Conservation (phyloP, 345 rosid genomes). For the Hirschfeldia incana region DNA sequence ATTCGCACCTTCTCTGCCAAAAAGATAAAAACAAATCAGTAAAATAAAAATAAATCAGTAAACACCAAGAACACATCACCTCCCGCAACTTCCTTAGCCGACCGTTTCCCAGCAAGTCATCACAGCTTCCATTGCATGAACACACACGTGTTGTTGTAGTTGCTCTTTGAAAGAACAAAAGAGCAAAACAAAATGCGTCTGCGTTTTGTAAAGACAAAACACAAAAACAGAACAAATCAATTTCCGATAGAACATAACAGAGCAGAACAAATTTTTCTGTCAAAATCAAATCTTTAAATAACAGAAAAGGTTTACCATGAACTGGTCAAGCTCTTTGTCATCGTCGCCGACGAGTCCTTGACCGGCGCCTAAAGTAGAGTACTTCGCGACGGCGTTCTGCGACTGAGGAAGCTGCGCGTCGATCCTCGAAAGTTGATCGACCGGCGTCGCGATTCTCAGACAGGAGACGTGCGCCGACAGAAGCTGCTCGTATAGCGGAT, state of each 20-base stretch:
- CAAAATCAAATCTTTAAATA: too few species aligned
- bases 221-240: neutral
- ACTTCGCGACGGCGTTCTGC: too few species aligned
- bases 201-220: neutral
- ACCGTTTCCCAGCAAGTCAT: constrained; percentile 76
- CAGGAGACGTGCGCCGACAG: constrained; percentile 84
- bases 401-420: too few species aligned
- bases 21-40: too few species aligned
- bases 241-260: neutral
- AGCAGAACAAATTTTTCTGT: neutral
- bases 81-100: too few species aligned
- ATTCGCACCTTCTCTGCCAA: too few species aligned
- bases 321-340: constrained; percentile 95
- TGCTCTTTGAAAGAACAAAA: constrained; percentile 97
- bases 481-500: constrained; percentile 90
- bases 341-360: constrained; percentile 58
- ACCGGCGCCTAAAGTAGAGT: too few species aligned
- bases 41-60: too few species aligned
- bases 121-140: constrained; percentile 99
- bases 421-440: too few species aligned
- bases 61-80: too few species aligned
- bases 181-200: constrained; percentile 93
- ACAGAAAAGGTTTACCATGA: constrained; percentile 66
- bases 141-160: constrained; percentile 95
- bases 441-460: too few species aligned